Evolutionary conservation across 257 asterid genomes (phyloP).

Genomic region (Verbena officinalis): DNA sequence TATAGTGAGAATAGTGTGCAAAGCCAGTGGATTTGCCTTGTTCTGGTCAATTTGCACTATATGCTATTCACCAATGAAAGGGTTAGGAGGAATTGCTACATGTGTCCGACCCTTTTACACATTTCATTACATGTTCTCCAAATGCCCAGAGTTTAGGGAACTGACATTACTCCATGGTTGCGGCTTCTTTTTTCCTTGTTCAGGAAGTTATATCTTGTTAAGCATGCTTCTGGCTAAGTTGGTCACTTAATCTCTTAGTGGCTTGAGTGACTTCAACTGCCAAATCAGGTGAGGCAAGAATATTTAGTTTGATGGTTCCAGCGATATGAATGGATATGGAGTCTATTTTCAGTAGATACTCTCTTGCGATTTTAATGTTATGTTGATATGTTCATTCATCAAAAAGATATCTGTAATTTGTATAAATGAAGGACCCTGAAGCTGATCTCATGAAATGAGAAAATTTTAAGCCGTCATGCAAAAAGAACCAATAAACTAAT

Average conservation of each 20-base stretch:
- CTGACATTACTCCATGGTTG: constrained; percentile 45
- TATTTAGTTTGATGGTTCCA: constrained; percentile 33
- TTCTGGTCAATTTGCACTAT: constrained; percentile 10
- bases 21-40: constrained; percentile 2
- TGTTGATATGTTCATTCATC: constrained; percentile 18
- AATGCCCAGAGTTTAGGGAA: constrained; percentile 38
- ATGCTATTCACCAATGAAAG: neutral
- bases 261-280: constrained; percentile 75
- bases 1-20: constrained; percentile 2
- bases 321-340: constrained; percentile 23
- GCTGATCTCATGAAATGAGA: constrained; percentile 6
- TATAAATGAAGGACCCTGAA: neutral
- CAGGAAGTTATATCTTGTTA: constrained; percentile 55
- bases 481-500: constrained; percentile 8
- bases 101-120: constrained; percentile 4
- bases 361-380: constrained; percentile 10
- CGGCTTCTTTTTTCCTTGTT: constrained; percentile 49
- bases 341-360: constrained; percentile 1
- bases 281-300: constrained; percentile 58
- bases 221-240: constrained; percentile 56
- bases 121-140: constrained; percentile 30
- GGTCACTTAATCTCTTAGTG: constrained; percentile 66
- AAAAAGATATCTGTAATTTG: constrained; percentile 5
- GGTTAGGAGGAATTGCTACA: neutral
- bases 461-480: constrained; percentile 21